phyloP scores from a whole-genome alignment of 768 basidiomycete species.

The Leccinum ochraceum region DNA sequence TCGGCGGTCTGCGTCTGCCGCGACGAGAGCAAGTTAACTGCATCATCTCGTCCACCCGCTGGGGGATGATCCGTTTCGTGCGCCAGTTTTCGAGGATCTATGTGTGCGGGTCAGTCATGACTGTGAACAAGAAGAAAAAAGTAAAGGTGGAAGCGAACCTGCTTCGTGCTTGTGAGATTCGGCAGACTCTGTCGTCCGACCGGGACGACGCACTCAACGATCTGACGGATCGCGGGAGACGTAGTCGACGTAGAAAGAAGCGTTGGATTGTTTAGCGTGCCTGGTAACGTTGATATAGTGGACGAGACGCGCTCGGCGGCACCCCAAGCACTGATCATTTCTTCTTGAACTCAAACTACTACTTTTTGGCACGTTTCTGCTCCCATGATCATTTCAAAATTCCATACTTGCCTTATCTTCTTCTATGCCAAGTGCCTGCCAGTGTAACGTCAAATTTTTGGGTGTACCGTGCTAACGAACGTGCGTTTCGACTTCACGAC shows the following conservation, averaged over 20 bases:
- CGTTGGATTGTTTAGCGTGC: slow-evolving; percentile 15
- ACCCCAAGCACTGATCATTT: no score
- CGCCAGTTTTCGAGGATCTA: slow-evolving; percentile 83
- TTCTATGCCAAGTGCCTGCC: no score
- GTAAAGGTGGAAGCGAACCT: slow-evolving; percentile 48
- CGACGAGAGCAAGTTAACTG: background rate
- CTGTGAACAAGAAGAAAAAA: background rate
- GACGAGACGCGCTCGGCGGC: no score
- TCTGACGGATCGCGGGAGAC: slow-evolving; percentile 52
- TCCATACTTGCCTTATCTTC: no score
- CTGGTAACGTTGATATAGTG: slow-evolving; percentile 12
- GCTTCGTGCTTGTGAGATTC: slow-evolving; percentile 85
- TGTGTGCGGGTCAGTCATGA: background rate
- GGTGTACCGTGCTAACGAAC: no score
- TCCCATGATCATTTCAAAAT: no score
- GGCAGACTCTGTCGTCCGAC: slow-evolving; percentile 82
- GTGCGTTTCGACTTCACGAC: no score
- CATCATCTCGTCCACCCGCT: slow-evolving; percentile 75
- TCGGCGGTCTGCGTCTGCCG: background rate
- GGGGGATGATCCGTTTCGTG: slow-evolving; percentile 77
- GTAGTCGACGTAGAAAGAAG: slow-evolving; percentile 72
- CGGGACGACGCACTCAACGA: slow-evolving; percentile 85
- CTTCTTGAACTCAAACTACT: no score
- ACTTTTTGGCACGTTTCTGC: slow-evolving; percentile 40
- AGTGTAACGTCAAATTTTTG: no score